Conservation (phyloP, 1,284 basidiomycete species). For the Fistulinella staudtii region DNA sequence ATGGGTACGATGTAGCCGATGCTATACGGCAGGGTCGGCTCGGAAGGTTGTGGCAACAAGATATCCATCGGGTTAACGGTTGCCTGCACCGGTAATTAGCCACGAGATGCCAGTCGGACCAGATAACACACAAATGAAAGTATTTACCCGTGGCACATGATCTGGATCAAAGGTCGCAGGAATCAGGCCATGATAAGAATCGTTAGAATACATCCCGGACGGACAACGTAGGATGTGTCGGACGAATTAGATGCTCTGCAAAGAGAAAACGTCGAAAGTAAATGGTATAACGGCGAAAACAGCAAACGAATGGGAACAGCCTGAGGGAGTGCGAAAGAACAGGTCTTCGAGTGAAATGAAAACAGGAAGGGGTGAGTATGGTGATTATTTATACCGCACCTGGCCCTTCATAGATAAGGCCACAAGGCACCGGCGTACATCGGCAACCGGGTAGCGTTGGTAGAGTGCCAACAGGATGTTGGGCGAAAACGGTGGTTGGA, state of each 20-base stretch:
- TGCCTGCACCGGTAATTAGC: background rate
- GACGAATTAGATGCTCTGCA: background rate
- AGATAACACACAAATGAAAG: background rate
- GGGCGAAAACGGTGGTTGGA: no score
- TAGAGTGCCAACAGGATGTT: no score
- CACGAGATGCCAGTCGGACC: background rate
- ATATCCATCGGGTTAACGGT: conserved; percentile 4
- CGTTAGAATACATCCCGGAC: conserved; percentile 8
- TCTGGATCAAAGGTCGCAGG: background rate
- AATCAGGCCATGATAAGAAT: background rate
- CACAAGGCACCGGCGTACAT: no score
- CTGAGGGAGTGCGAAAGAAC: no score
- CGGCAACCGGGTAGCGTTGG: no score
- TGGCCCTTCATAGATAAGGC: no score
- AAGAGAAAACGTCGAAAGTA: background rate
- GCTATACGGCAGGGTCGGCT: background rate
- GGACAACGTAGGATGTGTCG: background rate
- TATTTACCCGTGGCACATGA: background rate
- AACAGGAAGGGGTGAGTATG: no score
- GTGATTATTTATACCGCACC: no score
- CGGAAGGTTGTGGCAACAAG: background rate
- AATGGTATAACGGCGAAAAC: background rate
- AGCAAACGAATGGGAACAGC: no score
- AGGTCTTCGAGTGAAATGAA: no score
- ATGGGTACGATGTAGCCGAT: background rate